Evolutionary conservation across 225 moss, liverwort and hornwort species (phyloP).

Genomic region (Rhytidiadelphus loreus): DNA sequence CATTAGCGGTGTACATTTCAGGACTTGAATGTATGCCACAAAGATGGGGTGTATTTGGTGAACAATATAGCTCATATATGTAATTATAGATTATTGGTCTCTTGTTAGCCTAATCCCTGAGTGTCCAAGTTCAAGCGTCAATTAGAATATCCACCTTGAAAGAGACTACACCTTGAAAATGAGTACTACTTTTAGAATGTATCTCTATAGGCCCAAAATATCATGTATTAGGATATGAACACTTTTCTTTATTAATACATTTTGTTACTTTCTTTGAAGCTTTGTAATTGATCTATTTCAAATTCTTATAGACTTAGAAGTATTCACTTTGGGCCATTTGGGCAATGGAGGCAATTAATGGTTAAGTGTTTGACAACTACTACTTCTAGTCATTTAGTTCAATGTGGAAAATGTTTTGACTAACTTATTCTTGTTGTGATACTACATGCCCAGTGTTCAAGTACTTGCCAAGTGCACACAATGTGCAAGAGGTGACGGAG

Average conservation of each 20-base stretch:
- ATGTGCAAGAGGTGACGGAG: conserved; percentile 30
- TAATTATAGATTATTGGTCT: neutral
- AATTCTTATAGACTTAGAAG: neutral
- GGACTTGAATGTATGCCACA: neutral
- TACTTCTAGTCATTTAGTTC: neutral
- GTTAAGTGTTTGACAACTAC: too few relatives aligned
- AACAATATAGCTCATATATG: too few relatives aligned
- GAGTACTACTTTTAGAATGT: accelerated
- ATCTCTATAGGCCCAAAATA: too few relatives aligned
- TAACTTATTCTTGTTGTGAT: neutral
- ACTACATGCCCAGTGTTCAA: conserved; percentile 15
- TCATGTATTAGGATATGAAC: accelerated
- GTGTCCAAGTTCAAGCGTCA: neutral
- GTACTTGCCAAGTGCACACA: conserved; percentile 21
- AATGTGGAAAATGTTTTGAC: neutral
- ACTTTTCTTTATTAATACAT: accelerated
- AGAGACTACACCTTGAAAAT: neutral
- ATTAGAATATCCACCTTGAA: neutral
- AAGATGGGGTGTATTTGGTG: neutral
- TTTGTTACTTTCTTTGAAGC: neutral
- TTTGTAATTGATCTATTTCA: neutral
- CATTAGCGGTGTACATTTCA: neutral
- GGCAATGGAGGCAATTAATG: neutral
- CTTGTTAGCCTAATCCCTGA: too few relatives aligned
- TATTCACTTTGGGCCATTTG: neutral